Base-by-base conservation (phyloP, 257 asterid genomes). In the Jacaranda copaia region DNA sequence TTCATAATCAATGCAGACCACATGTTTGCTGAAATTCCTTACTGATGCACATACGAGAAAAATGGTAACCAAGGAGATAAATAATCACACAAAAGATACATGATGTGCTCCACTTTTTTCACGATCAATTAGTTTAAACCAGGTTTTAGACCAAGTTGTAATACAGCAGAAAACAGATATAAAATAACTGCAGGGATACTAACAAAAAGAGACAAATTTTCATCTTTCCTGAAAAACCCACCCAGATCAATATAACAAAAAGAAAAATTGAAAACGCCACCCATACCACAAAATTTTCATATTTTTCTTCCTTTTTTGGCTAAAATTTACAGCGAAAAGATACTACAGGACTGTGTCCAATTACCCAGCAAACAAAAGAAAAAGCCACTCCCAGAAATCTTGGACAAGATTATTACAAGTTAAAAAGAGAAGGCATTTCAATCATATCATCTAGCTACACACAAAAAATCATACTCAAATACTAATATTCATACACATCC, bases 1-100 rank as follows among this genome's bases (percentile, higher is more conserved):
- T 25, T 57, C 53, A 74, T 5, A 57, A 53, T 20, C 43, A 73
- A 76, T 61, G 81, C 81, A 76, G 70, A 76, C 73, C 66, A 84
- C 18, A 53, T 79, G 79, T 73, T 81, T 36, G 84, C 13, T 8
- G 11, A 84, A 81, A 79, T 56, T 13, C 46, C 78, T 48, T 8
- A 43, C 62, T 62, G 53, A 46, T 16, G 32, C 39, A 71, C 25
- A 59, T 13, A 49, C 49, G 18, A 49, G 61, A 48, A 19, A 19
- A 66, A 43, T n/a, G 51, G 12, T n/a, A 18, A 15, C 58, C 51
- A 15, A 20, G 10, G 74, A 43, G 20, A 67, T 19, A 63, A 55
- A 72, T 61, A 46, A 65, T 20, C 72, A 20, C 73, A 35, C 16
- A 49, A 64, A 5, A 72, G 20, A 13, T 43, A 25, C 13, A 20